These are phyloP conservation scores for Silene coronaria DNA, from an alignment of 179 eudicot genomes.

Conservation along the genomic window DNA sequence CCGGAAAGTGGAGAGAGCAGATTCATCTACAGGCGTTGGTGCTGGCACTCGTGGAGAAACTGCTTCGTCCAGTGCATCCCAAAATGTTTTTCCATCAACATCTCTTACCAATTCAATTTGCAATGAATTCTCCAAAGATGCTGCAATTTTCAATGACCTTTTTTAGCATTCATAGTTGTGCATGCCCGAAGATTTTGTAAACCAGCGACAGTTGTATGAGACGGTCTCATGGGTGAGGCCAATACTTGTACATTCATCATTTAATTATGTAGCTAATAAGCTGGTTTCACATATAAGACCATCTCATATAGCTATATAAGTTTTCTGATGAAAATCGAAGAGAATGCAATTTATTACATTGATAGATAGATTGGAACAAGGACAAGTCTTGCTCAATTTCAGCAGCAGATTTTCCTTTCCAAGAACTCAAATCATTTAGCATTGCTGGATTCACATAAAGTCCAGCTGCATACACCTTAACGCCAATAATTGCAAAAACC, in stretches of 20 bases:
- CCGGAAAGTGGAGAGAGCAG: slow-evolving; percentile 67
- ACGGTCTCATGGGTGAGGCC: too few relatives aligned
- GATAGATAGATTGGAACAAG: slow-evolving; percentile 53
- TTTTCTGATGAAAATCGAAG: not conserved
- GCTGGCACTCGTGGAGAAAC: slow-evolving; percentile 62
- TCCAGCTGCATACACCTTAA: slow-evolving; percentile 93
- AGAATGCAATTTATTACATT: slow-evolving; percentile 39
- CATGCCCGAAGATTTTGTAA: not conserved
- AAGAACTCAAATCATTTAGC: slow-evolving; percentile 43
- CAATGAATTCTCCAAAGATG: slow-evolving; percentile 70
- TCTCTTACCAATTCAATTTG: slow-evolving; percentile 83
- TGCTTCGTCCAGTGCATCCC: slow-evolving; percentile 94
- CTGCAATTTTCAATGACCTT: slow-evolving; percentile 41
- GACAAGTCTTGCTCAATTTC: slow-evolving; percentile 44
- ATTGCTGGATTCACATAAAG: slow-evolving; percentile 52
- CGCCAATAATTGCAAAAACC: slow-evolving; percentile 84
- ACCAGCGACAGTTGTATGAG: too few relatives aligned
- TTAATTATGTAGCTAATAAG: too few relatives aligned
- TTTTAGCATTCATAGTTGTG: slow-evolving; percentile 13
- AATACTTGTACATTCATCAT: too few relatives aligned
- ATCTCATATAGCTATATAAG: too few relatives aligned
- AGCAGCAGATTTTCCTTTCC: slow-evolving; percentile 52
- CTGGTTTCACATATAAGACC: too few relatives aligned
- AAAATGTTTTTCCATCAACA: slow-evolving; percentile 87
- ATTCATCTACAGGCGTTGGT: slow-evolving; percentile 51